A percentile compares a stretch with the other conserved stretches of the same genome.
These are phyloP conservation scores for Vitis hybrid DNA, from an alignment of 177 flowering plant genomes.

Conservation along the genomic window DNA sequence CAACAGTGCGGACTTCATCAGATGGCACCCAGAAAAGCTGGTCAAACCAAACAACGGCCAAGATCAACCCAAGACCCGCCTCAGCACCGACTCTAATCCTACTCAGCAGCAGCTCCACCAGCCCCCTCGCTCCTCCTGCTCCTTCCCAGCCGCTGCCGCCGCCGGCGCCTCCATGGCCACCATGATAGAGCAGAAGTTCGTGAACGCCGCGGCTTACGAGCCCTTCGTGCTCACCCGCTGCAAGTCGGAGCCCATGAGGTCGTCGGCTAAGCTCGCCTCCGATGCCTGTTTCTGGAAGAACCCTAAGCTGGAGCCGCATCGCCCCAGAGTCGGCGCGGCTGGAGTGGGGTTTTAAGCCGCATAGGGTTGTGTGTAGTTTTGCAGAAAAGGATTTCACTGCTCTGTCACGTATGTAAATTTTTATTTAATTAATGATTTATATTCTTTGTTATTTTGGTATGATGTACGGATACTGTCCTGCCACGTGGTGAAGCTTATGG, in stretches of 20 bases:
- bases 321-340: slow-evolving; percentile 65
- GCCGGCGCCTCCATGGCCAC: slow-evolving; percentile 47
- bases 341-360: slow-evolving; percentile 63
- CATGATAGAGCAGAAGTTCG: slow-evolving; percentile 67
- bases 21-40: slow-evolving; percentile 49
- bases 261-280: slow-evolving; percentile 63
- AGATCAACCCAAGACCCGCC: slow-evolving; percentile 27
- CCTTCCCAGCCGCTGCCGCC: slow-evolving; percentile 31
- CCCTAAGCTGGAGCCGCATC: slow-evolving; percentile 66
- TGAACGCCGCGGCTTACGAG: slow-evolving; percentile 56
- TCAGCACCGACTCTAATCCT: slow-evolving; percentile 25
- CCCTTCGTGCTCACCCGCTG: slow-evolving; percentile 83
- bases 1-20: slow-evolving; percentile 76
- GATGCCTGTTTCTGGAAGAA: slow-evolving; percentile 80
- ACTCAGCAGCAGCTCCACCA: slow-evolving; percentile 16
- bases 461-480: no score
- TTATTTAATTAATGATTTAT: background rate
- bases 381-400: background rate
- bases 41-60: slow-evolving; percentile 18
- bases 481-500: no score
- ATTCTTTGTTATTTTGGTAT: background rate
- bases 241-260: slow-evolving; percentile 92
- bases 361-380: background rate
- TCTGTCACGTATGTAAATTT: slow-evolving; percentile 12
- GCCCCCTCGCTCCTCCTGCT: slow-evolving; percentile 50